A percentile compares a stretch with the other conserved stretches of the same genome.
phyloP scores from a whole-genome alignment of 1,139 yeast species.

The Debaryomyces coudertii region DNA sequence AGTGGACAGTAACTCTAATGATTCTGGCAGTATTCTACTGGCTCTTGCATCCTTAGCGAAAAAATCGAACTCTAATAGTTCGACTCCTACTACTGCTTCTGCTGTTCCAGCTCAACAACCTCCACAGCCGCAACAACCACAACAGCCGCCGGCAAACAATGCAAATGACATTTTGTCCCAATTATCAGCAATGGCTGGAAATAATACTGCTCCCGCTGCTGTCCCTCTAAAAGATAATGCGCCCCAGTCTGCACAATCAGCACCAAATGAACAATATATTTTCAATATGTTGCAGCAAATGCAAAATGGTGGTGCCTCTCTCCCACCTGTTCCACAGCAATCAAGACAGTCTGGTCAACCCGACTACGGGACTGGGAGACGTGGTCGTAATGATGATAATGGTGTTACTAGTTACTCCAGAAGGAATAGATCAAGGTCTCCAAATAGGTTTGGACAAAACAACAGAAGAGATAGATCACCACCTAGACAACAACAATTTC shows the following conservation, averaged over 20 bases:
- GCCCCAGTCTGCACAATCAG: slow-evolving; percentile 19
- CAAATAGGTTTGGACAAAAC: slow-evolving; percentile 36
- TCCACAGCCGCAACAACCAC: slow-evolving; percentile 25
- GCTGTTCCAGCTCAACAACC: slow-evolving; percentile 23
- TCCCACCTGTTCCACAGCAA: slow-evolving; percentile 15
- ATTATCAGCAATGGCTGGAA: slow-evolving; percentile 44
- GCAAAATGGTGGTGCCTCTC: slow-evolving; percentile 29
- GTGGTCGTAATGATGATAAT: slow-evolving; percentile 37
- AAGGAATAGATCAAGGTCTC: slow-evolving; percentile 63
- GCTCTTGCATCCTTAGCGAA: slow-evolving; percentile 63
- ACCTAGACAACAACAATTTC: slow-evolving; percentile 24
- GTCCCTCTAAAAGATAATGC: slow-evolving; percentile 12
- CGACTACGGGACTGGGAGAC: slow-evolving; percentile 30
- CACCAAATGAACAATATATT: slow-evolving; percentile 35
- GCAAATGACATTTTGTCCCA: slow-evolving; percentile 49
- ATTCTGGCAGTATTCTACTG: slow-evolving; percentile 63
- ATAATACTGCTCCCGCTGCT: slow-evolving; percentile 6
- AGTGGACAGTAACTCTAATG: slow-evolving; percentile 33
- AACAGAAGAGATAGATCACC: slow-evolving; percentile 39
- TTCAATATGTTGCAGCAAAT: slow-evolving; percentile 50
- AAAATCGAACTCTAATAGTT: slow-evolving; percentile 29
- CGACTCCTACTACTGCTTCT: slow-evolving; percentile 28
- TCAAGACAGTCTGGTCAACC: slow-evolving; percentile 23
- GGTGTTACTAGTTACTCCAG: slow-evolving; percentile 40
- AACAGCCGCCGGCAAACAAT: slow-evolving; percentile 23